Conservation (phyloP, 108 stramenopile species). For the Skeletonema menzelii region DNA sequence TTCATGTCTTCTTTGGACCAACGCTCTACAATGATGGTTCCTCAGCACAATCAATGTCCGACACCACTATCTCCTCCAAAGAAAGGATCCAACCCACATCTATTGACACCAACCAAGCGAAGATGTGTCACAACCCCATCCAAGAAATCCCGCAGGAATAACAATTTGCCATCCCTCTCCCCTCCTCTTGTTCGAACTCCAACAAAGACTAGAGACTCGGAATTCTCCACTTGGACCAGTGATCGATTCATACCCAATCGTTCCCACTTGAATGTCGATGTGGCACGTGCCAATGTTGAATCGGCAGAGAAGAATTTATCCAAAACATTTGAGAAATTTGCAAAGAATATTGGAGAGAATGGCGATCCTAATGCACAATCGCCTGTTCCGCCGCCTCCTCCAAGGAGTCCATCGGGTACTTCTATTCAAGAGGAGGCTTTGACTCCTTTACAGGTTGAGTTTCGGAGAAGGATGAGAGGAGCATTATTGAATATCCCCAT, state of each 20-base stretch:
- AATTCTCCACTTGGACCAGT: conserved; percentile 12
- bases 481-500: conserved; percentile 79
- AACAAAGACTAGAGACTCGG: not conserved
- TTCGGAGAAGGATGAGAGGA: conserved; percentile 80
- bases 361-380: conserved; percentile 24
- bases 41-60: conserved; percentile 4
- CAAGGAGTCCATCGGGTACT: not conserved
- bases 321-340: conserved; percentile 36
- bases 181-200: conserved; percentile 5
- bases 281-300: conserved; percentile 65
- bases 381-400: conserved; percentile 1
- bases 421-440: conserved; percentile 22
- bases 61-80: conserved; percentile 4
- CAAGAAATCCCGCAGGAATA: conserved; percentile 1
- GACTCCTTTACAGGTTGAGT: conserved; percentile 82
- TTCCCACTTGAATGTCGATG: conserved; percentile 72
- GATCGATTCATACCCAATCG: conserved; percentile 92
- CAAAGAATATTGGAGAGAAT: conserved; percentile 11
- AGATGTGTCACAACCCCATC: conserved; percentile 21
- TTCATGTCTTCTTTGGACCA: not conserved
- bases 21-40: not conserved
- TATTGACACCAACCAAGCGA: conserved; percentile 9
- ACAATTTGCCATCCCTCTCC: not conserved
- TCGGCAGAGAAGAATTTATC: conserved; percentile 54
- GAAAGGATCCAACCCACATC: not conserved